These are phyloP conservation scores for Phytophthora kernoviae DNA, from an alignment of 352 stramenopile genomes.

Conservation along the genomic window DNA sequence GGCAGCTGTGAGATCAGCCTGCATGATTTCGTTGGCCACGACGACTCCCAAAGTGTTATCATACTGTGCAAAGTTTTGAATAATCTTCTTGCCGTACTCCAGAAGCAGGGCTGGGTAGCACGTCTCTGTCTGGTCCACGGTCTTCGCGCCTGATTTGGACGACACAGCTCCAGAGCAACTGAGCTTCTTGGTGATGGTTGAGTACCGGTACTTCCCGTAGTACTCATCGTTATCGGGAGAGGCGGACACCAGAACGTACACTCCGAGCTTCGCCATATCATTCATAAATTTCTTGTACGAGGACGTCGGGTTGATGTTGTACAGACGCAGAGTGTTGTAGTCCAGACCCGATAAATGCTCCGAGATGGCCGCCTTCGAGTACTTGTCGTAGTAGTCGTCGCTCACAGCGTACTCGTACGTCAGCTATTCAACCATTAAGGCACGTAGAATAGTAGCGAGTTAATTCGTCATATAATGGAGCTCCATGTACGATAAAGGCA, in stretches of 20 bases:
- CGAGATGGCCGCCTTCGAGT: constrained; percentile 74
- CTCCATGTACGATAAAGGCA: too few species aligned
- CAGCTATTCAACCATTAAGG: constrained; percentile 42
- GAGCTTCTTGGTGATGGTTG: constrained; percentile 73
- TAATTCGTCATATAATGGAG: too few species aligned
- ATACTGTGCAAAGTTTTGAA: constrained; percentile 89
- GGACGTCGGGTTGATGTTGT: constrained; percentile 86
- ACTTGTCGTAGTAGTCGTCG: constrained; percentile 86
- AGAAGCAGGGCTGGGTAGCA: constrained; percentile 86
- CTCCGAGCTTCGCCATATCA: constrained; percentile 74
- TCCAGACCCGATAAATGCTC: constrained; percentile 73
- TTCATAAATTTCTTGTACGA: constrained; percentile 88
- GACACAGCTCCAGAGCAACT: constrained; percentile 52
- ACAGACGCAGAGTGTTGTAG: constrained; percentile 87
- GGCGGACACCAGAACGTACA: constrained; percentile 84
- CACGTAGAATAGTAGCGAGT: constrained; percentile 8
- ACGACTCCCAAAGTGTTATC: constrained; percentile 87
- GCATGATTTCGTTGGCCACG: constrained; percentile 90
- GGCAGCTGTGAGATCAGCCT: constrained; percentile 69
- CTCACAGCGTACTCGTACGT: constrained; percentile 90
- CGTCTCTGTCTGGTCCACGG: constrained; percentile 71
- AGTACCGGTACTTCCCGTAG: constrained; percentile 87
- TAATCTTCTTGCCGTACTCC: constrained; percentile 89
- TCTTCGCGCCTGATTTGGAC: constrained; percentile 46
- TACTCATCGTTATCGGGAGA: constrained; percentile 85